phyloP scores from a whole-genome alignment of 2,329 filamentous ascomycete genomes.

The Scedosporium minutisporum region DNA sequence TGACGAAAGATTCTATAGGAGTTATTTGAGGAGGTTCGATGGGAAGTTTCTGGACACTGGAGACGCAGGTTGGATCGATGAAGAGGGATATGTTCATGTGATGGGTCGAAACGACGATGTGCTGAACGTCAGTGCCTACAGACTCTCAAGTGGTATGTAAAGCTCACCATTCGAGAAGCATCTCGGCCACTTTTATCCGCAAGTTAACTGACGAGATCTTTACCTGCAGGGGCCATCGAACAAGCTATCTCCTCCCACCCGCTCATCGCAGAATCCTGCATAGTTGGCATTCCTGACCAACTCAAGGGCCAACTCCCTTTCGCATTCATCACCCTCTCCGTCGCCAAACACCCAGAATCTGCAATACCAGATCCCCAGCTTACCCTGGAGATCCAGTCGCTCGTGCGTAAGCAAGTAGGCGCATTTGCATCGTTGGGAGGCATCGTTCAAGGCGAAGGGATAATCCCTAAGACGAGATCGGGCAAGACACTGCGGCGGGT shows the following conservation, averaged over 20 bases:
- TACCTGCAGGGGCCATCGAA: constrained; percentile 63
- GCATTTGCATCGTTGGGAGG: constrained; percentile 79
- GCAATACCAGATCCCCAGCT: constrained; percentile 38
- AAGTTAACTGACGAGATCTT: neutral
- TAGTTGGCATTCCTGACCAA: constrained; percentile 74
- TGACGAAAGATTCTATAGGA: constrained; percentile 73
- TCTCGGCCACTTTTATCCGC: constrained; percentile 7
- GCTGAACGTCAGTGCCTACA: constrained; percentile 90
- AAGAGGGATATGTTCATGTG: constrained; percentile 56
- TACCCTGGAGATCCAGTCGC: constrained; percentile 55
- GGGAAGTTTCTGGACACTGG: constrained; percentile 85
- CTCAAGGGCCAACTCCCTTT: constrained; percentile 89
- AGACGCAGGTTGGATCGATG: constrained; percentile 78
- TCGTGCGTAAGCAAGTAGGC: constrained; percentile 73
- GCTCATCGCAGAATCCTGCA: constrained; percentile 70
- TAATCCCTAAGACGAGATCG: constrained; percentile 87
- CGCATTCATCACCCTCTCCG: constrained; percentile 61
- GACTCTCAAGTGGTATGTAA: constrained; percentile 69
- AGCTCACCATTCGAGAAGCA: neutral
- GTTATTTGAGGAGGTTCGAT: constrained; percentile 73
- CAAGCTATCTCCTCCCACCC: constrained; percentile 81
- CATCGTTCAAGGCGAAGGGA: constrained; percentile 71
- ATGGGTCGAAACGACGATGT: constrained; percentile 70
- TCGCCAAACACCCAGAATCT: constrained; percentile 36
- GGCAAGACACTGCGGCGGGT: constrained; percentile 84